Base-by-base conservation (phyloP, 129 eudicot genomes). In the Helianthus annuus region DNA sequence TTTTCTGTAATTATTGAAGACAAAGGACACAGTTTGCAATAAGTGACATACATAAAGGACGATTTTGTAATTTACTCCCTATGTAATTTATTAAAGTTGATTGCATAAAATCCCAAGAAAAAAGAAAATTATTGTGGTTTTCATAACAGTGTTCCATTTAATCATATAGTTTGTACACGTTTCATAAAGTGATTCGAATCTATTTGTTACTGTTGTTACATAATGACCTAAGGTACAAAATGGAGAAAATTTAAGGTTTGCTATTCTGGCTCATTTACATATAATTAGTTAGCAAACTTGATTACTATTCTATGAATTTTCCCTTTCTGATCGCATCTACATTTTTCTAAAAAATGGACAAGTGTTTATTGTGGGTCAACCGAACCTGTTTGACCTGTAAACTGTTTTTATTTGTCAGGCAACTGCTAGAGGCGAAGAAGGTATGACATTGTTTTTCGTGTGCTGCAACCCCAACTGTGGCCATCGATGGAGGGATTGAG, bases 391-490 rank as follows among this genome's bases (percentile, higher is more conserved):
- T 22, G 64, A 57, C 39, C 39, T 3, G 15, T 24, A 27, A 38
- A 4, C 4, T 59, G 13, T 75, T 48, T 69, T 51, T 62, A 10
- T 71, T 46, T 66, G 44, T 24, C 87, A 91, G 97, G 97, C 97
- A 59, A 88, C 96, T 76, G 89, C 97, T 17, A 83, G 91, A 72
- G 97, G 97, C 65, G 97, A 91, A 82, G 97, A 88, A 79, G 97
- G 96, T 73, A 91, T 94, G 98, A 94, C 97, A 44, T 68, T 94
- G 79, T 94, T 94, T 78, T 94, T 94, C 11, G 98, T 94, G 49
- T 85, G 96, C 87, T 90, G 96, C 91, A 87, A 87, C 83, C 88
- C 96, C 1, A 87, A 74, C 82, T 90, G 96, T 44, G 93, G 96
- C 22, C 83, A 87, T 71, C 85, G 93, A n/a, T 90, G 96, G 96